These are phyloP conservation scores for Primulina huaijiensis DNA, from an alignment of 257 asterid genomes.

Conservation along the genomic window DNA sequence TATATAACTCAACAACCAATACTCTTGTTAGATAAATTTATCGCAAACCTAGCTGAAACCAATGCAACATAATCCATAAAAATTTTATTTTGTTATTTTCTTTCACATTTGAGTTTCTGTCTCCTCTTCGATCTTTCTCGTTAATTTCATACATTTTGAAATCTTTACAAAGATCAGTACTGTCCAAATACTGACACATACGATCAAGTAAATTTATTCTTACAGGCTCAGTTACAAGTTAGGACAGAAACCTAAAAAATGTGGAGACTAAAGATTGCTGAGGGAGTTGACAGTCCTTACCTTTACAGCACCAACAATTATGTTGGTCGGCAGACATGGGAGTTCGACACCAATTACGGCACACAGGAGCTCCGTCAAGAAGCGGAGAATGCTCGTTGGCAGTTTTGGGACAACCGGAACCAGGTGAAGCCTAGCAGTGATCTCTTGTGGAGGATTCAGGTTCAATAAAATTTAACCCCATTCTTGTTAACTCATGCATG, in stretches of 20 bases:
- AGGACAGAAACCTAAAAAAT: not conserved
- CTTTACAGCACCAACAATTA: slow-evolving; percentile 25
- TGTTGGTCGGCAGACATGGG: slow-evolving; percentile 28
- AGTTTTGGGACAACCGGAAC: slow-evolving; percentile 14
- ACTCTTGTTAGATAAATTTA: too few species aligned
- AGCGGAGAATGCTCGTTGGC: slow-evolving; percentile 18
- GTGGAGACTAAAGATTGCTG: slow-evolving; percentile 31
- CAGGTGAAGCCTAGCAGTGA: slow-evolving; percentile 22
- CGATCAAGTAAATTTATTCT: not conserved
- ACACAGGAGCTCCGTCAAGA: too few species aligned
- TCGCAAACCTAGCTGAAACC: too few species aligned
- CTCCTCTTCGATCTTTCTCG: too few species aligned
- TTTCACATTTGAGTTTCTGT: too few species aligned
- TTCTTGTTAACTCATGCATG: too few species aligned
- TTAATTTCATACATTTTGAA: too few species aligned
- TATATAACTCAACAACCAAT: too few species aligned
- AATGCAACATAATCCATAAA: too few species aligned
- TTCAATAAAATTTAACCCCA: not conserved
- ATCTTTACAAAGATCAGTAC: too few species aligned
- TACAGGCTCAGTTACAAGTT: not conserved
- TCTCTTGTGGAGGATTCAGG: slow-evolving; percentile 22
- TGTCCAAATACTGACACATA: too few species aligned
- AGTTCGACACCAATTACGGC: slow-evolving; percentile 24
- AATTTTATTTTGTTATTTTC: too few species aligned
- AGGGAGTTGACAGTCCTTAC: slow-evolving; percentile 21